Conservation (phyloP, 768 basidiomycete genomes). For the Mycena pura region DNA sequence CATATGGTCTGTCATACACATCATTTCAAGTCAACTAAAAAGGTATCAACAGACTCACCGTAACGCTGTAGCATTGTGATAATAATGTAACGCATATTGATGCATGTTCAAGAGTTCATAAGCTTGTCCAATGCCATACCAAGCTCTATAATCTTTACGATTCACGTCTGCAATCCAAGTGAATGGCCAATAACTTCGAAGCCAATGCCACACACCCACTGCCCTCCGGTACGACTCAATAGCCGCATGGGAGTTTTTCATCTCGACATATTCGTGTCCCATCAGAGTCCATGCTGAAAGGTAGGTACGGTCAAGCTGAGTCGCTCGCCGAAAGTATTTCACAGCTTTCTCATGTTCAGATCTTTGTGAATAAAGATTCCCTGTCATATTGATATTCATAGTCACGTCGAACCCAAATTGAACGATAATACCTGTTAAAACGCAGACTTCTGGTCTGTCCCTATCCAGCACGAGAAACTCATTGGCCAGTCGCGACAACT, state of each 20-base stretch:
- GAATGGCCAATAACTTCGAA: background rate
- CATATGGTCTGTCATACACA: slow-evolving; percentile 77
- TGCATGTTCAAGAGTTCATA: slow-evolving; percentile 98
- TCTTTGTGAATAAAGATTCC: slow-evolving; percentile 96
- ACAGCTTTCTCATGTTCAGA: slow-evolving; percentile 96
- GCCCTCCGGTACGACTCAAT: slow-evolving; percentile 97
- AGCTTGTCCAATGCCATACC: slow-evolving; percentile 98
- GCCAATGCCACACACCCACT: slow-evolving; percentile 67
- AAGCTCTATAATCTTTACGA: slow-evolving; percentile 95
- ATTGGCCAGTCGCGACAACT: slow-evolving; percentile 90
- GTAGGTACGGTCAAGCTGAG: slow-evolving; percentile 94
- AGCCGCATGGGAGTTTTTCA: slow-evolving; percentile 99
- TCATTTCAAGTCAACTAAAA: background rate
- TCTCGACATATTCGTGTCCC: slow-evolving; percentile 98
- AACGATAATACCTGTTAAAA: slow-evolving; percentile 83
- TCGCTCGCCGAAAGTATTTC: slow-evolving; percentile 92
- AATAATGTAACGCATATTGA: slow-evolving; percentile 94
- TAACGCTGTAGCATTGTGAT: slow-evolving; percentile 92
- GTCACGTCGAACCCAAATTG: background rate
- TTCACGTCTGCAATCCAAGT: slow-evolving; percentile 76
- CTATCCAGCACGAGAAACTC: slow-evolving; percentile 89
- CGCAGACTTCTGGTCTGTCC: slow-evolving; percentile 95
- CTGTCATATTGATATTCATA: slow-evolving; percentile 47
- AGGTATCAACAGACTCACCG: slow-evolving; percentile 53
- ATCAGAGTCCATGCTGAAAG: slow-evolving; percentile 98